Evolutionary conservation across 179 eudicot genomes (phyloP), one percentile per base, ranked within the genome.

Genomic region (Sideroxylon spinosum): DNA sequence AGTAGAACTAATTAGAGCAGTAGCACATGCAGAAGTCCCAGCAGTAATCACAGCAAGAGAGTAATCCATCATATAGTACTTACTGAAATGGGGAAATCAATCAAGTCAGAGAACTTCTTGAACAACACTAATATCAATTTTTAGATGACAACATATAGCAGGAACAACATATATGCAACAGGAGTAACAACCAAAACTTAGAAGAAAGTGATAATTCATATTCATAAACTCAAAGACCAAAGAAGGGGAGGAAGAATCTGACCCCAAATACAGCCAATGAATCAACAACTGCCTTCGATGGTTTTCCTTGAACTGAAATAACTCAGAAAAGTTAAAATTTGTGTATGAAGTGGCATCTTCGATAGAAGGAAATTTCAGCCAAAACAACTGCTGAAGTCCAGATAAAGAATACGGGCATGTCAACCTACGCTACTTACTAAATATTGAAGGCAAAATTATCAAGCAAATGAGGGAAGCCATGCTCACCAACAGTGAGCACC

Each of bases 381-480:
- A 48, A 10, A 46, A 48, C 28, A 46, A 56, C 44, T 70, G 29
- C 57, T 37, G 66, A 20, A 32, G 28, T 48, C 16, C 44, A 60
- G 37, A 63, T 50, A 77, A 32, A 74, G 66, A 49, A 29, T 11
- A n/a, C 32, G 16, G 49, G 67, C 56, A 2, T 71, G n/a, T 46
- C 62, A 44, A 55, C 10, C 48, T 32, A 65, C 57, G 57, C 83
- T 77, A 93, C 97, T 95, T 86, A 95, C 99, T 84, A 83, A 93
- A 90, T 78, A 95, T 78, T 71, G 88, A 72, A 63, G 99, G 99
- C 87, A 93, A 87, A 74, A 93, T 74, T 60, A 87, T 90, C 77
- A 93, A 79, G 87, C 98, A 95, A 80, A 95, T 87, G 78, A 95
- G 93, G 50, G 99, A 95, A 89, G 99, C 99, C 93, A 93, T 84